A percentile compares a stretch with the other conserved stretches of the same genome.
Evolutionary conservation across 768 basidiomycete species (phyloP).

Genomic region (Coprinopsis marcescibilis): DNA sequence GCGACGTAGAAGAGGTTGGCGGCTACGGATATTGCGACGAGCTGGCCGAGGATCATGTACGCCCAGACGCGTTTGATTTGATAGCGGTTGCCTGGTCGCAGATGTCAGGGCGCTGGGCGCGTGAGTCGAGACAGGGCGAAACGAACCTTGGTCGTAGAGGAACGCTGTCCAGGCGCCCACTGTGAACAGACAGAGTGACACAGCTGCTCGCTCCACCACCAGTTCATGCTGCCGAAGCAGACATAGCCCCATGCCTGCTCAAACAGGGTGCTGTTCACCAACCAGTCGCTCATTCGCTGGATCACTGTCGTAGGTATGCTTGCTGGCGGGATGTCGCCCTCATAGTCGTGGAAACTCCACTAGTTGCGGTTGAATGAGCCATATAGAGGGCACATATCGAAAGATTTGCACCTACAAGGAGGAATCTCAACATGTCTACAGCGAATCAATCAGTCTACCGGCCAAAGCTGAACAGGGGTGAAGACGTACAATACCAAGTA

Average conservation of each 20-base stretch:
- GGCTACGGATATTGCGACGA: slow-evolving; percentile 66
- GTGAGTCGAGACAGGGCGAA: neutral
- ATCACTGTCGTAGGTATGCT: slow-evolving; percentile 8
- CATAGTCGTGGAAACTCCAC: slow-evolving; percentile 54
- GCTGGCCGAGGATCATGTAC: slow-evolving; percentile 68
- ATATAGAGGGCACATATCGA: too few species aligned
- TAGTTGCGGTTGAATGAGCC: too few species aligned
- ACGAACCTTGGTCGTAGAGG: slow-evolving; percentile 45
- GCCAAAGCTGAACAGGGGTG: too few species aligned
- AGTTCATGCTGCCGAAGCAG: slow-evolving; percentile 41
- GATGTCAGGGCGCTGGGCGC: neutral
- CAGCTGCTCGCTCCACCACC: slow-evolving; percentile 71
- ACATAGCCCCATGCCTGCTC: slow-evolving; percentile 50
- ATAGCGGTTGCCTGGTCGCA: slow-evolving; percentile 26
- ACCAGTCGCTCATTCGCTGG: slow-evolving; percentile 45
- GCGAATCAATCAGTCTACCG: too few species aligned
- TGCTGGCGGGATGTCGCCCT: slow-evolving; percentile 17
- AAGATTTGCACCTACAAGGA: too few species aligned
- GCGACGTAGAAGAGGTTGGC: slow-evolving; percentile 58
- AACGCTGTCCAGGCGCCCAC: slow-evolving; percentile 52
- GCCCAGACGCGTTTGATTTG: slow-evolving; percentile 51
- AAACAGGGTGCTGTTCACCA: slow-evolving; percentile 49
- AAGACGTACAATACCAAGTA: too few species aligned
- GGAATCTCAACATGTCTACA: too few species aligned
- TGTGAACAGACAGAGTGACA: slow-evolving; percentile 58